Base-by-base conservation (phyloP, 208 protist species). In the Lotmaria passim region DNA sequence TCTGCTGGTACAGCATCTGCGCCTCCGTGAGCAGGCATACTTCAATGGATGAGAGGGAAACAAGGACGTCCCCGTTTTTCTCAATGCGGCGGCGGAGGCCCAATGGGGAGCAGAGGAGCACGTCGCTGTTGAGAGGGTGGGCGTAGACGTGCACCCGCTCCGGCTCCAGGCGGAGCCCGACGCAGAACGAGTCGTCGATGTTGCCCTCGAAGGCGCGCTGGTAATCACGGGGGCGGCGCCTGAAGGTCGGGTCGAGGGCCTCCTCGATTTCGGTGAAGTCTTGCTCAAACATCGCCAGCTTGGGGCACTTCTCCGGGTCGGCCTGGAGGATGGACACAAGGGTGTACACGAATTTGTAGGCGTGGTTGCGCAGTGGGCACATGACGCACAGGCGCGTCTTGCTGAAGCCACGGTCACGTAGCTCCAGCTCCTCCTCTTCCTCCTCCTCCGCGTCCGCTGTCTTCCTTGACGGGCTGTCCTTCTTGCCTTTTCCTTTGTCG, bases 1-100 rank as follows among this genome's bases (percentile, higher is more conserved):
- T 99, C 71, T 99, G 98, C 91, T 98, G 94, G 15, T 93, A 76
- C n/a, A 99, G 72, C n/a, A 97, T 89, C 44, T 99, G 95, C 3
- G 90, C 86, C 70, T 98, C 91, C 73, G 98, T 96, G 11, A 98
- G 46, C 11, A 98, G 70, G 31, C 96, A 88, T 14, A 99, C 76
- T 73, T 99, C 98, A 33, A 99, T 87, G 5, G 96, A 98, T 10
- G 96, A 91, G 14, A 99, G 83, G 5, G 86, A 89, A 11, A 91
- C 86, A 23, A 83, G 60, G 24, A 83, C 63, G 44, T 93, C 88
- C 38, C 87, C 89, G 67, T 74, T 94, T 74, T 90, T 89, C 57
- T 87, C 89, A 7, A 96, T 73, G 21, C 85, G 83, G 28, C 83
- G 81, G 19, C 85, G 63, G 82, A 99, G 74, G 6, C 96, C 97